Base-by-base conservation (phyloP, 2,329 filamentous ascomycete species). In the Fusarium robinianum region DNA sequence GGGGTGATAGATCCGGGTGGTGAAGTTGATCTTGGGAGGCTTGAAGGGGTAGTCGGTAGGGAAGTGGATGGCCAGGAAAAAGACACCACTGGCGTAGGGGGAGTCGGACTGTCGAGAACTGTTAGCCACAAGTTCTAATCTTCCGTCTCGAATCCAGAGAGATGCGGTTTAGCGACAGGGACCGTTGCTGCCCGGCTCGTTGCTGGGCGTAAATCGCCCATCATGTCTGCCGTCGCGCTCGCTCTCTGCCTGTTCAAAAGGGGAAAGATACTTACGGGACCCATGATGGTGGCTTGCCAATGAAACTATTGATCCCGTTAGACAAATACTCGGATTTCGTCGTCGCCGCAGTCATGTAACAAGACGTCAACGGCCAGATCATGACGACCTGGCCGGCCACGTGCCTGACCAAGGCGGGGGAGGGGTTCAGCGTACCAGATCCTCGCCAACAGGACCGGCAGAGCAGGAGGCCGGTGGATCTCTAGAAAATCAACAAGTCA, bases 231-330 rank as follows among this genome's bases (percentile, higher is more conserved):
- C 41, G 41, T 12, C 31, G 22, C 41, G n/a, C n/a, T n/a, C n/a
- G n/a, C n/a, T n/a, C n/a, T n/a, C 49, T 49, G 32, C 11, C 11
- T 23, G 26, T 37, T 9, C 6, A 9, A 5, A 27, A 11, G 40
- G 27, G 46, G 52, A 31, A 33, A 10, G 55, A 58, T 60, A 65
- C 89, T 84, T 84, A 95, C 90, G 71, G 94, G 94, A 74, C 94
- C 94, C 94, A 99, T 99, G 72, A 99, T 99, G 39, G 94, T 99
- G 66, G 94, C 94, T 85, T 99, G 94, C 94, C 94, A 99, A 84
- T 97, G 94, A 71, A 99, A 99, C 92, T 99, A 64, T 64, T 45
- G 16, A 25, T 39, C 12, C 27, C 11, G 61, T 69, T 46, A 68
- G 60, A 34, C 14, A 33, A 18, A 16, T 54, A 14, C 36, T 55